Conservation (phyloP, 306 rosid species). For the Glycine soja region DNA sequence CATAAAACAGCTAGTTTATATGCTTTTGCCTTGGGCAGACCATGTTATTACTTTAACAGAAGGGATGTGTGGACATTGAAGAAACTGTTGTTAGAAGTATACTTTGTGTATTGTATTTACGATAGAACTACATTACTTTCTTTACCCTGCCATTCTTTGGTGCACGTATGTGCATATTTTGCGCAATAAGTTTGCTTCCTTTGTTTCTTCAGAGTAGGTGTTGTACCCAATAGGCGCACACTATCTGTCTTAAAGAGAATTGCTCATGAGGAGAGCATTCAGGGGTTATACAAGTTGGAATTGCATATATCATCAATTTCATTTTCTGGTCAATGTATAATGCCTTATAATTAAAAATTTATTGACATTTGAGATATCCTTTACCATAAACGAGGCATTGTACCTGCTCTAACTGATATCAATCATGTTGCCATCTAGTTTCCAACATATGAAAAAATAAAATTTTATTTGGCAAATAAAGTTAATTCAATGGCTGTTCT, state of each 20-base stretch:
- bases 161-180: background rate
- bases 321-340: background rate
- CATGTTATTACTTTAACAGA: background rate
- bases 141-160: conserved; percentile 9
- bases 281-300: conserved; percentile 67
- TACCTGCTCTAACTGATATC: conserved; percentile 71
- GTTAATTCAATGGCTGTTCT: conserved; percentile 45
- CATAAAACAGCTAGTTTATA: background rate
- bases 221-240: conserved; percentile 60
- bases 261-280: conserved; percentile 66
- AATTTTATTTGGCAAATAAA: conserved; percentile 62
- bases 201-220: conserved; percentile 53
- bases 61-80: background rate
- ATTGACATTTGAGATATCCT: conserved; percentile 23
- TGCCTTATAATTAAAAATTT: background rate
- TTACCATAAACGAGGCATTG: conserved; percentile 60
- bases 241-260: conserved; percentile 10
- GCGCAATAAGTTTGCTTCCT: background rate
- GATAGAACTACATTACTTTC: background rate
- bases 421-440: conserved; percentile 74
- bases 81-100: background rate
- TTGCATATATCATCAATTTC: conserved; percentile 3
- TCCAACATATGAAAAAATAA: conserved; percentile 73
- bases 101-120: background rate
- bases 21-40: background rate